Conservation (phyloP, 352 stramenopile genomes). For the Saprolegnia parasitica region DNA sequence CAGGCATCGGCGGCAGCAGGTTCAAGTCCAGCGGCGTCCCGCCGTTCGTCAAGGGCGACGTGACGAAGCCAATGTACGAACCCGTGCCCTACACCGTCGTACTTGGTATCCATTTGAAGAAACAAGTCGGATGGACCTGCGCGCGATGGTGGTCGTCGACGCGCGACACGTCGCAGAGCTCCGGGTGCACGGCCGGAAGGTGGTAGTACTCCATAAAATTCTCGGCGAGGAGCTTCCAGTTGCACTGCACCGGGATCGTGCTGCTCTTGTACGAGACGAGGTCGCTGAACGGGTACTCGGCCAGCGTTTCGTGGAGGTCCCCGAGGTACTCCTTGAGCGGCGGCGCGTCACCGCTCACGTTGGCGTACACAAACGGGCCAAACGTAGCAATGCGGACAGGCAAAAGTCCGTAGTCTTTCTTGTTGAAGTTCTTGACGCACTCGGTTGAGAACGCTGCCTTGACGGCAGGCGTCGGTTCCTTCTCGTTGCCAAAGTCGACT, state of each 20-base stretch:
- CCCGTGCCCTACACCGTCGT: conserved; percentile 21
- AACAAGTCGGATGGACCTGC: too few species aligned
- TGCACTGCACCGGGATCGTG: conserved; percentile 26
- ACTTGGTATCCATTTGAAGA: too few species aligned
- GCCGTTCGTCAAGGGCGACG: conserved; percentile 31
- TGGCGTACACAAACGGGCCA: conserved; percentile 32
- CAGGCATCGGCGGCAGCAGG: conserved; percentile 30
- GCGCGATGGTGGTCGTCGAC: conserved; percentile 34
- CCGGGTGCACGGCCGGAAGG: conserved; percentile 32
- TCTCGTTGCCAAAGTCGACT: background rate
- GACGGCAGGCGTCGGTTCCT: conserved; percentile 15
- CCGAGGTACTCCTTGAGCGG: conserved; percentile 30
- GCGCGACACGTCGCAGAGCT: conserved; percentile 30
- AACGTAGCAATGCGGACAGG: conserved; percentile 31
- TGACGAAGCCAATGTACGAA: conserved; percentile 33
- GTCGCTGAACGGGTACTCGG: conserved; percentile 31
- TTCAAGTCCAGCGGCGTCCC: conserved; percentile 31
- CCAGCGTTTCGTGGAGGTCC: conserved; percentile 26
- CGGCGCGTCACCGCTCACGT: conserved; percentile 27
- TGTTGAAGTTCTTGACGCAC: conserved; percentile 34
- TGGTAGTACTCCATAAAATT: conserved; percentile 40
- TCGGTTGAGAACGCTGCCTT: conserved; percentile 31
- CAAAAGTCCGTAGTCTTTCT: conserved; percentile 33
- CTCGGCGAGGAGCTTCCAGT: conserved; percentile 36
- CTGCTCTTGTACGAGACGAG: conserved; percentile 30